Conservation (phyloP, 192 early-diverging fungal genomes). For the Lobosporangium transversale region DNA sequence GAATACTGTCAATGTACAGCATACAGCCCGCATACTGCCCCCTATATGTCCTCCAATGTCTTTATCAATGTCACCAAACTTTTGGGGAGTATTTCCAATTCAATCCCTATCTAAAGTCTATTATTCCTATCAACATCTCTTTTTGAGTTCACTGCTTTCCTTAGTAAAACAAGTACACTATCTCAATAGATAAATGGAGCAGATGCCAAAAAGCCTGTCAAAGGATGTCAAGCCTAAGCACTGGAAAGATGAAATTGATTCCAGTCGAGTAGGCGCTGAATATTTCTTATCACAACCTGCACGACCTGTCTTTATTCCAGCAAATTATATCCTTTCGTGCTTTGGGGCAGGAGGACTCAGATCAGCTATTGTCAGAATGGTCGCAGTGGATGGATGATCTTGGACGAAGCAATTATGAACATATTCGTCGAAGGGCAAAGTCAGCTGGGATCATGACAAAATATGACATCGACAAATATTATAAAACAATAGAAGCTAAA, state of each 20-base stretch:
- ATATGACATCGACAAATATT: background rate
- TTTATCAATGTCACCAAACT: no score
- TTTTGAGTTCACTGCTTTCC: no score
- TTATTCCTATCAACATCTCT: no score
- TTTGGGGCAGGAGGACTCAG: background rate
- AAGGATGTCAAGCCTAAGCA: no score
- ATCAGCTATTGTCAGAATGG: background rate
- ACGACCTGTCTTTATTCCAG: background rate
- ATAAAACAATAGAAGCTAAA: no score
- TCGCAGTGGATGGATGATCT: background rate
- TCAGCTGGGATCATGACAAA: background rate
- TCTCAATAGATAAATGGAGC: background rate
- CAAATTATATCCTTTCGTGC: background rate
- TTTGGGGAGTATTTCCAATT: no score
- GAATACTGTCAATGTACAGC: background rate
- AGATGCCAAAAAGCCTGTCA: background rate
- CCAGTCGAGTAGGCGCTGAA: background rate
- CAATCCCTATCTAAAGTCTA: no score
- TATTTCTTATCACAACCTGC: background rate
- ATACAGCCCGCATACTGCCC: background rate
- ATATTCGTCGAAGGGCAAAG: background rate
- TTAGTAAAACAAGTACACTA: background rate
- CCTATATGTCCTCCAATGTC: background rate
- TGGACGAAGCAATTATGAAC: background rate
- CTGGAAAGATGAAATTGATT: background rate